These are phyloP conservation scores for Myxozyma geophila DNA, from an alignment of 805 yeast genomes.

Conservation along the genomic window DNA sequence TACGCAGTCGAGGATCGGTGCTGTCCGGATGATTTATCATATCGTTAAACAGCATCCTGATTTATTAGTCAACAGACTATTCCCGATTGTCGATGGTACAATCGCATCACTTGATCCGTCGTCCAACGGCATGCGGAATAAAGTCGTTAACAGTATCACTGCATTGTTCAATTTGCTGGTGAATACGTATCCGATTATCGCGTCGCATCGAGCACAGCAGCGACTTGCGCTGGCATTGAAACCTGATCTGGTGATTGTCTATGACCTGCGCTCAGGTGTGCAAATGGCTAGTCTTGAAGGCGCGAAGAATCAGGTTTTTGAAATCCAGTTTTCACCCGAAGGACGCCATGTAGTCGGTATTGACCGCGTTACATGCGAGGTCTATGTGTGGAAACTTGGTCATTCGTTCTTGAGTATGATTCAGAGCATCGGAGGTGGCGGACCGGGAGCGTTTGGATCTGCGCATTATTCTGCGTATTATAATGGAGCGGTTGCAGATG, in stretches of 20 bases:
- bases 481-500: slow-evolving; percentile 20
- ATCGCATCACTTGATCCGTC: slow-evolving; percentile 33
- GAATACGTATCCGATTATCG: slow-evolving; percentile 29
- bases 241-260: slow-evolving; percentile 36
- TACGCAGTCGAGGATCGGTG: slow-evolving; percentile 31
- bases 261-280: slow-evolving; percentile 38
- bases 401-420: slow-evolving; percentile 36
- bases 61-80: slow-evolving; percentile 29
- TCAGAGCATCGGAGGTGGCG: slow-evolving; percentile 35
- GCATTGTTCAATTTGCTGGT: slow-evolving; percentile 30
- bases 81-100: slow-evolving; percentile 35
- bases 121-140: slow-evolving; percentile 26
- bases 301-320: slow-evolving; percentile 20
- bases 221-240: slow-evolving; percentile 35
- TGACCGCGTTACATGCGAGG: slow-evolving; percentile 26
- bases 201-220: slow-evolving; percentile 39
- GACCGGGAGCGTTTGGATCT: slow-evolving; percentile 3
- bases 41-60: slow-evolving; percentile 22
- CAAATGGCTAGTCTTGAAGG: slow-evolving; percentile 37
- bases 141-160: slow-evolving; percentile 31
- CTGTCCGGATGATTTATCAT: slow-evolving; percentile 25
- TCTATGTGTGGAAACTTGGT: slow-evolving; percentile 37
- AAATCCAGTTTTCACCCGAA: slow-evolving; percentile 37
- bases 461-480: slow-evolving; percentile 17
- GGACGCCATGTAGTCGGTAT: slow-evolving; percentile 37